Evolutionary conservation across 2,329 filamentous ascomycete genomes (phyloP).

Genomic region (Ophiostoma tasmaniense): DNA sequence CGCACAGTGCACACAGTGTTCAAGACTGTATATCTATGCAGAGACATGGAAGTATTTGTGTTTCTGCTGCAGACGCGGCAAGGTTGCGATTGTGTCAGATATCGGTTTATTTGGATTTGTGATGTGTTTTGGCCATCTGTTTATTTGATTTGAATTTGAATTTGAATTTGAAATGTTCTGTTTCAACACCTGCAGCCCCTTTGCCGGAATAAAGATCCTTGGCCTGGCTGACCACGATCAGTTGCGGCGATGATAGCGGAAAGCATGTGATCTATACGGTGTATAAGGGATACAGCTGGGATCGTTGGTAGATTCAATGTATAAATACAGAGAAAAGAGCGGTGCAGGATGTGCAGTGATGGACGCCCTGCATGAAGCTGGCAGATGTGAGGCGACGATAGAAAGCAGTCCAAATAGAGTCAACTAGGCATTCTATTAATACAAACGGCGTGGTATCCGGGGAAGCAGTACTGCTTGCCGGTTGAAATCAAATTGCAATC

Average conservation of each 20-base stretch:
- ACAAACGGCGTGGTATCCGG: not conserved
- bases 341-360: not conserved
- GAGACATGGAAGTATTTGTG: conserved; percentile 1
- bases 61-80: not conserved
- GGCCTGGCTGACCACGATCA: not conserved
- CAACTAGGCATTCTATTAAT: not conserved
- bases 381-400: not conserved
- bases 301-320: too few species aligned
- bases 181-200: not conserved
- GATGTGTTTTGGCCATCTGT: not conserved
- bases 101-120: not conserved
- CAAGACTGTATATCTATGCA: not conserved
- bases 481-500: not conserved
- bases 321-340: not conserved
- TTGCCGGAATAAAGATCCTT: not conserved
- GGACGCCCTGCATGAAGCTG: not conserved
- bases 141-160: not conserved
- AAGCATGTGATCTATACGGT: not conserved
- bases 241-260: not conserved
- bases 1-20: not conserved
- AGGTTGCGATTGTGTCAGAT: not conserved
- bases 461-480: not conserved
- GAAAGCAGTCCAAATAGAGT: not conserved
- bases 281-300: not conserved
- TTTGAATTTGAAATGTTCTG: not conserved